Evolutionary conservation across 2,329 filamentous ascomycete genomes (phyloP), one percentile per base, ranked within the genome.

Genomic region (Botrytis porri): DNA sequence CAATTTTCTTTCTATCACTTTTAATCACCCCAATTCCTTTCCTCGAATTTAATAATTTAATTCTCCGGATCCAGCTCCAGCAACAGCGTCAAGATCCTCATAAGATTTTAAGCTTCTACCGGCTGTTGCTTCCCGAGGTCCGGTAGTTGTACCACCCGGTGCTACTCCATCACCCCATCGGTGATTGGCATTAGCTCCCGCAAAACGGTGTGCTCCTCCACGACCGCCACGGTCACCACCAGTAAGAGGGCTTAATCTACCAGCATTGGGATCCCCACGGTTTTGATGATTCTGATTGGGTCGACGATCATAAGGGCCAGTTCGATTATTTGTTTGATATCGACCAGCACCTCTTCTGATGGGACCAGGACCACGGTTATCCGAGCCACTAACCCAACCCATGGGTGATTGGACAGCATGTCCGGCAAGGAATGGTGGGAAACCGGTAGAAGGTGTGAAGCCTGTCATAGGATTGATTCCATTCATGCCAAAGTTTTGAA

Each of bases 101-200:
- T 99, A 99, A 82, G 94, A 98, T 87, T 97, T 97, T 76, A 99
- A 84, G 75, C 93, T 97, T 73, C 96, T 89, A 8, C 96, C 96
- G 77, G 97, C 93, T 0, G 97, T 94, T 18, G 96, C 95, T 83
- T 98, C 95, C 32, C 93, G 89, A 32, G 96, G 95, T 0, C 94
- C 95, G 74, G 95, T 91, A 3, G 92, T 90, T 48, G 92, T 90
- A 37, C 88, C 92, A 57, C 92, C 92, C 66, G 93, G 92, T 4
- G 86, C 86, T 59, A n/a, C 39, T 39, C 91, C 92, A 76, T 94
- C 92, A 60, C 92, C 91, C 88, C 91, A 93, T 76, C 90, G 86
- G 48, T 89, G 89, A 75, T 83, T 82, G 63, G 88, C 87, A 45
- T 8, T 65, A 73, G 84, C 80, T 71, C 82, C 81, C 37, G 82